Base-by-base conservation (phyloP, 257 asterid genomes). In the Paraleonurus japonicus region DNA sequence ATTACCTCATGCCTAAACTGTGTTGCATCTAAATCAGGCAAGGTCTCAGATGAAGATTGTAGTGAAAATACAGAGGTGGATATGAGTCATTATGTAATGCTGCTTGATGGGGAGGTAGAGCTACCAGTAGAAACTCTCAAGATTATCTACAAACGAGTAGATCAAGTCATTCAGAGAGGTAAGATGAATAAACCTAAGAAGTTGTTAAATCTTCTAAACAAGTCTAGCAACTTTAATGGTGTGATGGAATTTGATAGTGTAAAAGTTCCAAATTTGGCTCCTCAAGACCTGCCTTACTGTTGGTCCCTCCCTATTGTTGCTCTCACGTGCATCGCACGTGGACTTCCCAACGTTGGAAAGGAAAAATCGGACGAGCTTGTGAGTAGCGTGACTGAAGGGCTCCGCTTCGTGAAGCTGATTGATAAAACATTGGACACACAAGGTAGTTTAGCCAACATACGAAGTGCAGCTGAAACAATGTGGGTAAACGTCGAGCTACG, bases 301-400 rank as follows among this genome's bases (percentile, higher is more conserved):
- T 81, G 85, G 85, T 20, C 74, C 13, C 55, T 78, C 7, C 77
- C 77, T 0, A 23, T 81, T 9, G 81, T 78, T 61, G 79, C 85
- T 1, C 70, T 81, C 1, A 60, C 82, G 3, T 53, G 75, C 70
- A 74, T 81, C 1, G 80, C 80, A 16, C 7, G 41, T 5, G 45
- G 59, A 11, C 65, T 73, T 35, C 66, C 77, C 32, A 33, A 53
- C 9, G 4, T 45, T 1, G 6, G 41, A 0, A 15, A 9, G 1
- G 15, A 63, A 2, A 53, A 58, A 24, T 17, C 35, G 10, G 33
- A 65, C 3, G 55, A 20, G 50, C 9, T 82, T 22, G 3, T 78
- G 41, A 37, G 79, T 33, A 57, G 77, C 32, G 82, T 79, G 23
- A 37, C 59, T 7, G 74, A 82, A 73, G 86, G 80, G 20, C 75